Evolutionary conservation across 73 alveolate species (phyloP), one percentile per base, ranked within the genome.

Genomic region (Tetrahymena malaccensis): DNA sequence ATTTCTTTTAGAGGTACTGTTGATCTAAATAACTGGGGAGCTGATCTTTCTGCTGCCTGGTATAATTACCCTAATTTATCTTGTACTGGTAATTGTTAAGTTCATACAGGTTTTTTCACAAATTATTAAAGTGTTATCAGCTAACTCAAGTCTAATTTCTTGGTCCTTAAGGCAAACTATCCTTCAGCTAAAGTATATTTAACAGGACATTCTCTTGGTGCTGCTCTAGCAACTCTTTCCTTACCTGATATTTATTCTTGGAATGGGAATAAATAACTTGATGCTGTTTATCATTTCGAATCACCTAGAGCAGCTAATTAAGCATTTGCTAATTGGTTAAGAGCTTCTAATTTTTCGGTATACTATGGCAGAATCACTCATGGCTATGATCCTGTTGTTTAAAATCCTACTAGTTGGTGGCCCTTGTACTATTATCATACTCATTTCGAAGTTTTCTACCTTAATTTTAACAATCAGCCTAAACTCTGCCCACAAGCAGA

Each of bases 191-290:
- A 95, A 55, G 50, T 95, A 8, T 27, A 70, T 33, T 93, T 95
- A 93, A 95, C 94, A 12, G 97, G 97, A 38, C 97, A 95, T 38
- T 85, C 96, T 25, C 94, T 95, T 57, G 97, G 97, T 35, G 97
- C 96, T 43, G 97, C 97, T 27, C 58, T 58, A 38, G 97, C 97
- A 10, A 95, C 97, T 34, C 56, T 95, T 57, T 96, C 96, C 33
- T 58, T 58, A 21, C 85, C 85, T 15, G 34, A 58, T 58, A 22
- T 58, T 58, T 58, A 58, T 58, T 58, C 85, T 10, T 58, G 34
- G 85, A 58, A 58, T 58, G 37, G 37, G 6, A 58, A 58, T 21
- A n/a, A 58, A 58, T n/a, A n/a, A 31, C 34, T 58, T 58, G 85
- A 58, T 58, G 85, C 85, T 58, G 85, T 58, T 31, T 58, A 58